phyloP scores from a whole-genome alignment of 2,329 filamentous ascomycete species.

The Paramyrothecium roridum region DNA sequence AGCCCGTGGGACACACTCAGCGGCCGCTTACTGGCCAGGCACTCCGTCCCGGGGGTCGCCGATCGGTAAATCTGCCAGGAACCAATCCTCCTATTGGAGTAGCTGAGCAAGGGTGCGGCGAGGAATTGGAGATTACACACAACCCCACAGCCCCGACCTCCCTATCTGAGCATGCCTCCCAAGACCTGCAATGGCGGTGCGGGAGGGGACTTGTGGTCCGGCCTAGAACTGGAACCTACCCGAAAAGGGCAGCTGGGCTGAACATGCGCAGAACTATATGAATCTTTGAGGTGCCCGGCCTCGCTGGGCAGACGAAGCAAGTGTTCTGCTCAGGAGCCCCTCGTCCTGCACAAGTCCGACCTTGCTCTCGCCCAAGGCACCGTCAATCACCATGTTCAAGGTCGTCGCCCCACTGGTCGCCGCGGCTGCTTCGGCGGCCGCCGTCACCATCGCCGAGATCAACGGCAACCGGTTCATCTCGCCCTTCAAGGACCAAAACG shows the following conservation, averaged over 20 bases:
- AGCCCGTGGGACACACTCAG: background rate
- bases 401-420: conserved; percentile 22
- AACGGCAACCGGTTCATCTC: conserved; percentile 65
- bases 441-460: conserved; percentile 57
- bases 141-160: background rate
- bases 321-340: background rate
- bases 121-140: background rate
- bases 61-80: conserved; percentile 21
- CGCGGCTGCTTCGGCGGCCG: conserved; percentile 24
- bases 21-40: background rate
- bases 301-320: background rate
- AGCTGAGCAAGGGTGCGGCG: background rate
- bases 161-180: background rate
- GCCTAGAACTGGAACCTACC: background rate
- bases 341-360: background rate
- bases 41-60: conserved; percentile 6
- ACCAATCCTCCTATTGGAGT: conserved; percentile 18
- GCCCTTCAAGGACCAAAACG: conserved; percentile 50
- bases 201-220: background rate
- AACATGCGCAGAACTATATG: background rate
- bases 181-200: background rate
- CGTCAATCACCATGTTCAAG: conserved; percentile 23
- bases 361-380: background rate
- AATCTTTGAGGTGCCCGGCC: background rate
- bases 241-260: background rate